Percentiles rank a stretch among this genome's conserved stretches.
phyloP scores from a whole-genome alignment of 129 eudicot genomes.

The carrot (Daucus carota) region DH1_v3.0 NC_030387.2:32950001-32950500 shows the following conservation, averaged over 20 bases:
- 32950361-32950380: background rate
- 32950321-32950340: conserved; percentile 50
- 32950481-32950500: conserved; percentile 10
- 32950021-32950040: conserved; percentile 58
- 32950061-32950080: conserved; percentile 56
- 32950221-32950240: conserved; percentile 41
- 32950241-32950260: conserved; percentile 61
- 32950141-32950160: conserved; percentile 24
- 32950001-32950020: conserved; percentile 62
- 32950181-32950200: conserved; percentile 60
- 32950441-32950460: background rate
- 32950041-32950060: conserved; percentile 77
- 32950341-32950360: background rate
- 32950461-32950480: conserved; percentile 9
- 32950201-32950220: conserved; percentile 52
- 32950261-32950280: conserved; percentile 63
- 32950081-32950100: conserved; percentile 56
- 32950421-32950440: conserved; percentile 10
- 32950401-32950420: background rate
- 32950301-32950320: conserved; percentile 27
- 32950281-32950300: conserved; percentile 58
- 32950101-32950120: conserved; percentile 50
- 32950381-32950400: background rate
- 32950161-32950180: conserved; percentile 25
- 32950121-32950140: conserved; percentile 45